Percentiles rank a stretch among this genome's conserved stretches.
These are phyloP conservation scores for Pezicula neosporulosa DNA, from an alignment of 2,329 filamentous ascomycete genomes.

Conservation along the genomic window DNA sequence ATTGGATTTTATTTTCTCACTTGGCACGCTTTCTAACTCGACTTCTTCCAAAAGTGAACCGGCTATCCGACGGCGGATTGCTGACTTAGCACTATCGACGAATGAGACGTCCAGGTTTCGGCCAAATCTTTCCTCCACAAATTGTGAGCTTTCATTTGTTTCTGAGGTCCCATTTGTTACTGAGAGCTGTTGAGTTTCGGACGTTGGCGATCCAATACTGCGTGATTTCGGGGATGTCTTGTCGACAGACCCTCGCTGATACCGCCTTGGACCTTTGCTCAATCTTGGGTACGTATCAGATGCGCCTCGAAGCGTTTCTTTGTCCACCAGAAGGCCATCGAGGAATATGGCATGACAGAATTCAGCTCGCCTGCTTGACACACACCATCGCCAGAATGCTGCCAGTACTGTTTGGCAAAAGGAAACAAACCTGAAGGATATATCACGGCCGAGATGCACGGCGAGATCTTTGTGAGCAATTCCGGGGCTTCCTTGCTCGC, in stretches of 20 bases:
- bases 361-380: constrained; percentile 87
- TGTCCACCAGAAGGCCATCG: constrained; percentile 61
- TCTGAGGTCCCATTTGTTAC: constrained; percentile 19
- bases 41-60: constrained; percentile 74
- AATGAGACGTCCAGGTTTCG: constrained; percentile 81
- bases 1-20: constrained; percentile 44
- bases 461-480: constrained; percentile 50
- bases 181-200: not conserved
- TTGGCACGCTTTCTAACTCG: constrained; percentile 57
- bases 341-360: constrained; percentile 77
- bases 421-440: constrained; percentile 64
- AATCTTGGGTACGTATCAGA: constrained; percentile 19
- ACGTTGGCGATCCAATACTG: constrained; percentile 1
- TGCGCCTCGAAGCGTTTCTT: constrained; percentile 23
- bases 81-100: constrained; percentile 77
- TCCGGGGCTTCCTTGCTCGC: constrained; percentile 47
- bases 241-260: constrained; percentile 61
- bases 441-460: constrained; percentile 67
- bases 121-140: constrained; percentile 92
- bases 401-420: constrained; percentile 93
- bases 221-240: constrained; percentile 22
- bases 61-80: constrained; percentile 83
- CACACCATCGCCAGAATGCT: constrained; percentile 89
- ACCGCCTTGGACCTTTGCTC: constrained; percentile 72
- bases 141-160: constrained; percentile 66